phyloP scores from a whole-genome alignment of 495 filamentous ascomycete genomes.

The Aspergillus panamensis region DNA sequence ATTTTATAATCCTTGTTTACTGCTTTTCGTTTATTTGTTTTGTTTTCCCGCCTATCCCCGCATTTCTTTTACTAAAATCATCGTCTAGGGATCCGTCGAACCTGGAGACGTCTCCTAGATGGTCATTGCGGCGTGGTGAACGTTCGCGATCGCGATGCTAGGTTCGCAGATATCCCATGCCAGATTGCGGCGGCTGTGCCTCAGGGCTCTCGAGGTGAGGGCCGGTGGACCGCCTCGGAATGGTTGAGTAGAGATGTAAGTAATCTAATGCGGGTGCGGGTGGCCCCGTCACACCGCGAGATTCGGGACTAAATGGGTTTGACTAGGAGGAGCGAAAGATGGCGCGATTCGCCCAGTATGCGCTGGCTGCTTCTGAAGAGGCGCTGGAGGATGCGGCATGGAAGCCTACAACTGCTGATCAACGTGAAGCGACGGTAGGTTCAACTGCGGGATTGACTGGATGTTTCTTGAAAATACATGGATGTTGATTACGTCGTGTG shows the following conservation, averaged over 20 bases:
- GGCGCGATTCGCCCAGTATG: conserved; percentile 91
- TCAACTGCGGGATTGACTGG: background rate
- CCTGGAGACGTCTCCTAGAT: conserved; percentile 78
- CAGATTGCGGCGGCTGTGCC: conserved; percentile 84
- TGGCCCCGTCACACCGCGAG: background rate
- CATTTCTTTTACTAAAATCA: background rate
- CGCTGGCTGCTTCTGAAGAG: conserved; percentile 81
- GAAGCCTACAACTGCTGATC: conserved; percentile 58
- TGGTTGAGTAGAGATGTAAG: conserved; percentile 63
- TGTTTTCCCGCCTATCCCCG: background rate
- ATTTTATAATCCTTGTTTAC: background rate
- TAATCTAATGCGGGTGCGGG: background rate
- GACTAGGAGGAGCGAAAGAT: conserved; percentile 72
- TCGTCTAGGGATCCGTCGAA: conserved; percentile 59
- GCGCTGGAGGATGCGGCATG: conserved; percentile 81
- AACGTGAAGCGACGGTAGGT: conserved; percentile 64
- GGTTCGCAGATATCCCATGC: conserved; percentile 70
- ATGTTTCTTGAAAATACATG: background rate
- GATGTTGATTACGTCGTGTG: background rate
- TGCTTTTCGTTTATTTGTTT: background rate
- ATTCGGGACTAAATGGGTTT: conserved; percentile 1
- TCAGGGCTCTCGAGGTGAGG: conserved; percentile 50
- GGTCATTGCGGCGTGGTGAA: conserved; percentile 77
- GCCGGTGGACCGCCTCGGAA: conserved; percentile 68
- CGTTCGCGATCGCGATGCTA: conserved; percentile 52